phyloP scores from a whole-genome alignment of 2,329 filamentous ascomycete species.

The Neofusicoccum umdonicola region DNA sequence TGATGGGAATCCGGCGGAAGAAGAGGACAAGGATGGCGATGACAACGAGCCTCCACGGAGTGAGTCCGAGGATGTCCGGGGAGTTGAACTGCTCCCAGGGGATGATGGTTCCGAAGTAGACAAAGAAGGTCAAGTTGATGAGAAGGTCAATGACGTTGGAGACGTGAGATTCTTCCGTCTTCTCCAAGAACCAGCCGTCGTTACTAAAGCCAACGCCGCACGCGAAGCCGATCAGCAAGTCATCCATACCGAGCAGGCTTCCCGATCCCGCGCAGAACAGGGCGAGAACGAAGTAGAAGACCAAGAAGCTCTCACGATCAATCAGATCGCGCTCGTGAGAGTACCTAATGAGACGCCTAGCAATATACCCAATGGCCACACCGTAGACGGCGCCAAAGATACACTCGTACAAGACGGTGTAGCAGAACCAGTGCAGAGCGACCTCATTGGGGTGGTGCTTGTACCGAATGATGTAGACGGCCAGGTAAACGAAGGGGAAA shows the following conservation, averaged over 20 bases:
- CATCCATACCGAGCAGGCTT: slow-evolving; percentile 86
- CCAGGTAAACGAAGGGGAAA: slow-evolving; percentile 94
- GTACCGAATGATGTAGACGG: slow-evolving; percentile 85
- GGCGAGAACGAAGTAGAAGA: slow-evolving; percentile 97
- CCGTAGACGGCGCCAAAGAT: slow-evolving; percentile 88
- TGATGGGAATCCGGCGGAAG: slow-evolving; percentile 93
- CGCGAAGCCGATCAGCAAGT: slow-evolving; percentile 90
- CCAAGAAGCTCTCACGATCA: slow-evolving; percentile 93
- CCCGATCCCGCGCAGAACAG: slow-evolving; percentile 94
- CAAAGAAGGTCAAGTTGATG: slow-evolving; percentile 96
- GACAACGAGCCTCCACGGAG: slow-evolving; percentile 88
- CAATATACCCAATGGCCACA: slow-evolving; percentile 82
- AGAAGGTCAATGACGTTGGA: slow-evolving; percentile 98
- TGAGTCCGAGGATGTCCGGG: slow-evolving; percentile 63
- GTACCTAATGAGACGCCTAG: slow-evolving; percentile 83
- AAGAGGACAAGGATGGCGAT: slow-evolving; percentile 91
- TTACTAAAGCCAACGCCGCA: slow-evolving; percentile 99
- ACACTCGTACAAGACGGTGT: slow-evolving; percentile 92
- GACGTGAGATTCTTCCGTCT: slow-evolving; percentile 97
- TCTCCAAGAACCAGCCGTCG: slow-evolving; percentile 97
- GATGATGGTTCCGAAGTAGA: slow-evolving; percentile 95
- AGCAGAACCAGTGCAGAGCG: slow-evolving; percentile 81
- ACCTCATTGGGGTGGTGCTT: slow-evolving; percentile 66
- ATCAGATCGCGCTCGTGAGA: slow-evolving; percentile 84
- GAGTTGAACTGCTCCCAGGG: slow-evolving; percentile 92